Base-by-base conservation (phyloP, 805 yeast genomes). In the Komagataella ulmi region DNA sequence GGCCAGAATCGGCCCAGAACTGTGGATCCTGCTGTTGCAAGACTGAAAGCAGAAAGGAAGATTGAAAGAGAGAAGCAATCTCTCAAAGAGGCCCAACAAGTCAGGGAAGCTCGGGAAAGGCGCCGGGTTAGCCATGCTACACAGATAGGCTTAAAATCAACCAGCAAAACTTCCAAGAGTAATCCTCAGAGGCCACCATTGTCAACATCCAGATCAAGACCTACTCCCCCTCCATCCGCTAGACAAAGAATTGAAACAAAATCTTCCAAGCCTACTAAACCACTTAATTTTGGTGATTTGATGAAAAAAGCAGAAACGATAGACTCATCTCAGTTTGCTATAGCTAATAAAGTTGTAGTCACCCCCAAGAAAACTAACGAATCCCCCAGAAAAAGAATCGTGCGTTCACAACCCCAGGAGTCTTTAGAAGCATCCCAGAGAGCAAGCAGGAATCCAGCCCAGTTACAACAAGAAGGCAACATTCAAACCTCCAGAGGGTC, bases 11-110 rank as follows among this genome's bases (percentile, higher is more conserved):
- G 23, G 50, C 44, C 23, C 43, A 24, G 45, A 18, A 36, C 47
- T 24, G 70, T 74, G 4, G 91, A 85, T 60, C 88, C 90, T 0
- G 88, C 88, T 3, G 87, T 85, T 7, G 79, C 78, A 44, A 65
- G 84, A 53, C 66, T 85, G 44, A 85, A 85, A 56, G 89, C 83
- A 53, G 78, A 81, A 2, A 69, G 91, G 60, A 69, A 79, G 54
- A 65, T 70, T 46, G 88, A 85, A 55, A 70, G 66, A 45, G 76
- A 76, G 44, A 69, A 68, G 46, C 63, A 68, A 51, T 70, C 69
- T 49, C 58, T 60, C 36, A 69, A 70, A 52, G 58, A 58, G 40
- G 59, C 54, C 17, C 54, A 53, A 46, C 53, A 56, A 44, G 49
- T 60, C 17, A 45, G 52, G 10, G 50, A 50, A 14, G 40, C 40